Evolutionary conservation across 108 stramenopile genomes (phyloP).

Genomic region (Skeletonema tropicum): DNA sequence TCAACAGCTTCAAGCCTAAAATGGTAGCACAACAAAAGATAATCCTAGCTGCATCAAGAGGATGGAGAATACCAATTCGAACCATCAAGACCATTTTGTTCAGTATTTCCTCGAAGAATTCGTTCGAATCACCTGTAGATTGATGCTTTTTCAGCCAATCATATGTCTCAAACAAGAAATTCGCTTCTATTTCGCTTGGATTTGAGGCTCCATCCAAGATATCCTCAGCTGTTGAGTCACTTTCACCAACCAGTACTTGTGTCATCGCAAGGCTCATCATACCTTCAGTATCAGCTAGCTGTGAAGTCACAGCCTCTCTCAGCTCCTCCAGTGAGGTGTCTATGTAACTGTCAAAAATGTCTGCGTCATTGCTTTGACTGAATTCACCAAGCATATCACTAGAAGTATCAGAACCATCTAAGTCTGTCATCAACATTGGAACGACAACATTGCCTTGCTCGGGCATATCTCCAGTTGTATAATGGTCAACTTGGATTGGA

Average conservation of each 20-base stretch:
- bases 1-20: slow-evolving; percentile 65
- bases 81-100: slow-evolving; percentile 80
- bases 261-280: slow-evolving; percentile 87
- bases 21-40: slow-evolving; percentile 82
- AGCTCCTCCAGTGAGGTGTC: slow-evolving; percentile 75
- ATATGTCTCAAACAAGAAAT: slow-evolving; percentile 67
- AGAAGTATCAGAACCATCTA: slow-evolving; percentile 37
- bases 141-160: slow-evolving; percentile 81
- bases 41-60: slow-evolving; percentile 79
- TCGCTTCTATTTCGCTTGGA: slow-evolving; percentile 76
- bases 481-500: slow-evolving; percentile 8
- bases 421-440: slow-evolving; percentile 15
- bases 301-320: slow-evolving; percentile 66
- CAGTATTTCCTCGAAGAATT: slow-evolving; percentile 75
- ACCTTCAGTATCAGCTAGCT: slow-evolving; percentile 61
- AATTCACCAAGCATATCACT: slow-evolving; percentile 49
- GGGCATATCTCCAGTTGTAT: background rate
- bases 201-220: slow-evolving; percentile 44
- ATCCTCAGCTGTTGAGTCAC: slow-evolving; percentile 49
- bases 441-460: background rate
- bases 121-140: slow-evolving; percentile 35
- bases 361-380: slow-evolving; percentile 29
- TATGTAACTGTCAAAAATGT: slow-evolving; percentile 83
- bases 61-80: slow-evolving; percentile 60
- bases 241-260: slow-evolving; percentile 68